phyloP scores from a whole-genome alignment of 179 eudicot species.

The Spinacia oleracea region DNA sequence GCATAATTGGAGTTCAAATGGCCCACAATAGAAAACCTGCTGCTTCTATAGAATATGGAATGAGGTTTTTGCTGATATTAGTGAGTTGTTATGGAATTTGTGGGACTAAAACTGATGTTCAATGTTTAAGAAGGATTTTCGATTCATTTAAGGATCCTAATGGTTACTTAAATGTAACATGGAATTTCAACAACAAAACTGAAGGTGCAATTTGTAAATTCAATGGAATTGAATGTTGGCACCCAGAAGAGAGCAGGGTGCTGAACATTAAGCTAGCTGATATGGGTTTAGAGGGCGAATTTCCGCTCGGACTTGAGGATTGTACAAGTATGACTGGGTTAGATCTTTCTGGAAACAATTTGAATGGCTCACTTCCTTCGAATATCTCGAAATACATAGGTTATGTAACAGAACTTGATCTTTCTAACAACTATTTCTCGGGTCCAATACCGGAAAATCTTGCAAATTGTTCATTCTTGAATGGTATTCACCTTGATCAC shows the following conservation, averaged over 20 bases:
- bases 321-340: conserved; percentile 71
- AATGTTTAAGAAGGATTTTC: conserved; percentile 44
- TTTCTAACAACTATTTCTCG: conserved; percentile 63
- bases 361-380: conserved; percentile 59
- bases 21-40: conserved; percentile 15
- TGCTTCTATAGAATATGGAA: conserved; percentile 15
- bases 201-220: conserved; percentile 75
- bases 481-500: conserved; percentile 49
- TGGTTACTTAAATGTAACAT: conserved; percentile 40
- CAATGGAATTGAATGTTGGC: conserved; percentile 83
- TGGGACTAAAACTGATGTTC: conserved; percentile 49
- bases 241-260: conserved; percentile 63
- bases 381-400: conserved; percentile 41
- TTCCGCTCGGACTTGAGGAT: conserved; percentile 54
- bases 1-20: conserved; percentile 24
- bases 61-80: conserved; percentile 33
- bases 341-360: conserved; percentile 61
- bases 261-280: conserved; percentile 54
- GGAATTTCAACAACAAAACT: conserved; percentile 66
- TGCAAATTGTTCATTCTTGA: conserved; percentile 59
- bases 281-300: conserved; percentile 70
- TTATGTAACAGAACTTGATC: conserved; percentile 58
- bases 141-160: conserved; percentile 49
- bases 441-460: conserved; percentile 61
- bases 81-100: conserved; percentile 29